Percentiles rank a stretch among this genome's conserved stretches.
Evolutionary conservation across 371 early-diverging fungal species (phyloP).

Genomic region (Mucor racemosus): DNA sequence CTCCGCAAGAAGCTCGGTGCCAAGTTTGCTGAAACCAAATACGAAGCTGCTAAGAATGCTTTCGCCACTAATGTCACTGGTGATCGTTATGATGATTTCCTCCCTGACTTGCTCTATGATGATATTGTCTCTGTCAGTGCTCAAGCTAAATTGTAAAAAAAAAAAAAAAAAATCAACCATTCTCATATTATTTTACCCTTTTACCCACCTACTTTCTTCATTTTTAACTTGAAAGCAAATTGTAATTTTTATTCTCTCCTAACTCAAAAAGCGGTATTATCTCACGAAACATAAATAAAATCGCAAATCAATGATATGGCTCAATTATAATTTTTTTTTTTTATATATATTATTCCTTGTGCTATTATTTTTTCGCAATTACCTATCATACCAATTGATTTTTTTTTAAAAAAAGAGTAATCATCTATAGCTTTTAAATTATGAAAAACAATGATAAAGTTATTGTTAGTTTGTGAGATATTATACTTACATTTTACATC

Average conservation of each 20-base stretch:
- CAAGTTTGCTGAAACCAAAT: slow-evolving; percentile 69
- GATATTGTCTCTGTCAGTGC: slow-evolving; percentile 57
- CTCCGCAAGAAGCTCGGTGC: slow-evolving; percentile 68
- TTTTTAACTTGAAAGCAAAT: background rate
- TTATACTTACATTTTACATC: too few species aligned
- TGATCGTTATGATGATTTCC: slow-evolving; percentile 85
- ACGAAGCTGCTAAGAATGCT: slow-evolving; percentile 78
- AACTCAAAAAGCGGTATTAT: background rate
- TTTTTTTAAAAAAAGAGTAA: too few species aligned
- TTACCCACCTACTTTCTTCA: background rate
- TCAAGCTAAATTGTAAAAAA: slow-evolving; percentile 31
- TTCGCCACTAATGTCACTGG: slow-evolving; percentile 84
- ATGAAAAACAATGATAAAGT: too few species aligned
- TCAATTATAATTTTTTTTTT: too few species aligned
- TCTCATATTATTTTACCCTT: background rate
- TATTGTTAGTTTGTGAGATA: too few species aligned
- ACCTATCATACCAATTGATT: too few species aligned
- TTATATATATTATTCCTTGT: too few species aligned
- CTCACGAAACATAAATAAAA: background rate
- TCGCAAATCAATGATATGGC: background rate
- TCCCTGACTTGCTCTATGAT: slow-evolving; percentile 86
- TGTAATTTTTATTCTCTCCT: background rate
- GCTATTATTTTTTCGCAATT: too few species aligned
- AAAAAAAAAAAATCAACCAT: slow-evolving; percentile 9
- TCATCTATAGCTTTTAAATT: too few species aligned